Evolutionary conservation across 2,329 filamentous ascomycete species (phyloP), one percentile per base, ranked within the genome.

Genomic region (Aspergillus spinulosporus): DNA sequence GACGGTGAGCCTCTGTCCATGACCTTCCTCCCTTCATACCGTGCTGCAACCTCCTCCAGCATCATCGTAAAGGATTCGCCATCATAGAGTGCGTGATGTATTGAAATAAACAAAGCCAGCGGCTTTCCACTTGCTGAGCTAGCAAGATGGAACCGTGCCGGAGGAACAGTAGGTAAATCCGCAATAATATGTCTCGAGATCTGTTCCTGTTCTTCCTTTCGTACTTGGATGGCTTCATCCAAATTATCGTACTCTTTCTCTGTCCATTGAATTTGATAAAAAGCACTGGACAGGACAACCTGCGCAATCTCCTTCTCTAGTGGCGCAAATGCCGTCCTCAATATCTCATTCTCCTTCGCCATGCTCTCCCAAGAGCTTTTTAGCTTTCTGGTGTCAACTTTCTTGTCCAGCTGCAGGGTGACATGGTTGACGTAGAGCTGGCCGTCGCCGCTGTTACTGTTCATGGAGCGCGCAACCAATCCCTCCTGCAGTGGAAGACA

Each of bases 371-470:
- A 76, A 4, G 67, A 65, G 0, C 52, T 40, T 31, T 64, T 61
- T 0, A 77, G 52, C 21, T 56, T 61, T 4, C 61, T 42, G 8
- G 45, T 32, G 52, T 75, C 68, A 4, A 75, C 57, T n/a, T 46
- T 43, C 2, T 62, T 44, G 12, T 66, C 65, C 9, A 77, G 64
- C 52, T 72, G 65, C 29, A 77, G 58, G 45, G 68, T 64, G 12
- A 72, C 64, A 48, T 76, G 75, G 53, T 76, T 74, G 52, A 75
- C 64, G 26, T 75, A 77, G 26, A 70, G 68, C 5, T 72, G 67
- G 31, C 64, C 60, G n/a, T 57, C 56, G 11, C 69, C 60, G 4
- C 66, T 62, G 9, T 70, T 59, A 3, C 67, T 62, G 11, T 69
- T 65, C 15, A 75, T 62, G 5, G 72, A 72, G n/a, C 69, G 66